A percentile compares a stretch with the other conserved stretches of the same genome.
These are phyloP conservation scores for Phytophthora palmivora DNA, from an alignment of 352 stramenopile species.

Conservation along the genomic window DNA sequence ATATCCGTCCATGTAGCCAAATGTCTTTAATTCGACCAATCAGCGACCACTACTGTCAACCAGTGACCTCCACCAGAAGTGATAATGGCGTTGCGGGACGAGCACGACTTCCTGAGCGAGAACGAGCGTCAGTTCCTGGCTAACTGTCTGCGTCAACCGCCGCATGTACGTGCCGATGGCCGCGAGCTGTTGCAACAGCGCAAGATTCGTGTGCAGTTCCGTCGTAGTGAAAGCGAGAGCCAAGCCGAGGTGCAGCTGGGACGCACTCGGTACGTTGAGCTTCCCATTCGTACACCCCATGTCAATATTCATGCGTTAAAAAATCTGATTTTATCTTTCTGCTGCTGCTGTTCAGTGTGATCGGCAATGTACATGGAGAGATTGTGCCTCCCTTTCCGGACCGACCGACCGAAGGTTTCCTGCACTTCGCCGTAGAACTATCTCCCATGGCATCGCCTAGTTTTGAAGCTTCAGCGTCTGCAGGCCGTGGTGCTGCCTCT, in stretches of 20 bases:
- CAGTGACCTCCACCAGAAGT: constrained; percentile 15
- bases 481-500: constrained; percentile 51
- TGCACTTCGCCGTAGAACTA: constrained; percentile 87
- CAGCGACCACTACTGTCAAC: constrained; percentile 2
- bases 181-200: constrained; percentile 84
- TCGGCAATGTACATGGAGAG: constrained; percentile 84
- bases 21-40: constrained; percentile 27
- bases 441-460: constrained; percentile 85
- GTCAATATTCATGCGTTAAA: constrained; percentile 3
- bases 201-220: constrained; percentile 87
- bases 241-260: constrained; percentile 84
- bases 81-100: constrained; percentile 60
- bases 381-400: constrained; percentile 90
- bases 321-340: neutral
- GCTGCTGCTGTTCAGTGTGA: constrained; percentile 48
- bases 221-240: constrained; percentile 73
- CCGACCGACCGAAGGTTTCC: constrained; percentile 86
- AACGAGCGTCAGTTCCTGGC: constrained; percentile 86
- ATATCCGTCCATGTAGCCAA: constrained; percentile 63
- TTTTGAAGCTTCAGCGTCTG: constrained; percentile 61
- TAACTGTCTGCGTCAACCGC: constrained; percentile 60
- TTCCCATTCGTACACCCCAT: neutral
- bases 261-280: constrained; percentile 60
- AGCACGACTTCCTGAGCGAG: constrained; percentile 82
- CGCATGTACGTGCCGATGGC: constrained; percentile 74